These are phyloP conservation scores for Nigrograna mackinnonii DNA, from an alignment of 2,329 filamentous ascomycete species.

Conservation along the genomic window DNA sequence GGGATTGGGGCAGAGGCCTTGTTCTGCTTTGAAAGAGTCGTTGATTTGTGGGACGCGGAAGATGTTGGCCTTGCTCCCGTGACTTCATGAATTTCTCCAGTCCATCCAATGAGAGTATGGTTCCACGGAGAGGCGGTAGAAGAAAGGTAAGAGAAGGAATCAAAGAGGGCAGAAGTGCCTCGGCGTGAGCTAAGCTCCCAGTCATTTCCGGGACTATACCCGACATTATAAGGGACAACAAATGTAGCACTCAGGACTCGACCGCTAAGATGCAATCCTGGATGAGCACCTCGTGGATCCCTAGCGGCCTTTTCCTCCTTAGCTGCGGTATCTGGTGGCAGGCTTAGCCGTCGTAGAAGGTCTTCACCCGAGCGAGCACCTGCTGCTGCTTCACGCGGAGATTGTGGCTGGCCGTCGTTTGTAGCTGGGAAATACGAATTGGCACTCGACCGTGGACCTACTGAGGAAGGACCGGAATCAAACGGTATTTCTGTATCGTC, in stretches of 20 bases:
- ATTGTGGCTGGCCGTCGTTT: constrained; percentile 24
- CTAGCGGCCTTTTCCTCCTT: constrained; percentile 49
- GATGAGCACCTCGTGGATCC: constrained; percentile 60
- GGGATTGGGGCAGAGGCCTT: constrained; percentile 80
- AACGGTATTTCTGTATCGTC: constrained; percentile 24
- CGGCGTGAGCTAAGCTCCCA: constrained; percentile 76
- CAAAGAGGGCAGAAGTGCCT: constrained; percentile 89
- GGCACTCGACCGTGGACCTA: constrained; percentile 39
- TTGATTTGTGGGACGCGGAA: constrained; percentile 40
- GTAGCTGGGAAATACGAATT: constrained; percentile 40
- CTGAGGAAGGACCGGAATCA: constrained; percentile 30
- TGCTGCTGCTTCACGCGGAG: constrained; percentile 46
- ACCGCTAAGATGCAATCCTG: constrained; percentile 62
- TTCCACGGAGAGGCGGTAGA: constrained; percentile 86
- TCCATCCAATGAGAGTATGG: constrained; percentile 93
- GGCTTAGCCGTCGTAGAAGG: constrained; percentile 57
- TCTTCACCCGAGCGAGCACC: constrained; percentile 54
- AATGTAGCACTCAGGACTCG: constrained; percentile 67
- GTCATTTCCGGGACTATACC: constrained; percentile 54
- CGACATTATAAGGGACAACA: constrained; percentile 64
- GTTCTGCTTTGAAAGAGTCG: constrained; percentile 63
- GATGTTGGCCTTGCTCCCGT: constrained; percentile 30
- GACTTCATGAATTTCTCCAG: constrained; percentile 66
- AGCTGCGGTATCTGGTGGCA: constrained; percentile 39
- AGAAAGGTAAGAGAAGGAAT: constrained; percentile 85